phyloP scores from a whole-genome alignment of 805 yeast species.

The Candida rishiriensis region DNA sequence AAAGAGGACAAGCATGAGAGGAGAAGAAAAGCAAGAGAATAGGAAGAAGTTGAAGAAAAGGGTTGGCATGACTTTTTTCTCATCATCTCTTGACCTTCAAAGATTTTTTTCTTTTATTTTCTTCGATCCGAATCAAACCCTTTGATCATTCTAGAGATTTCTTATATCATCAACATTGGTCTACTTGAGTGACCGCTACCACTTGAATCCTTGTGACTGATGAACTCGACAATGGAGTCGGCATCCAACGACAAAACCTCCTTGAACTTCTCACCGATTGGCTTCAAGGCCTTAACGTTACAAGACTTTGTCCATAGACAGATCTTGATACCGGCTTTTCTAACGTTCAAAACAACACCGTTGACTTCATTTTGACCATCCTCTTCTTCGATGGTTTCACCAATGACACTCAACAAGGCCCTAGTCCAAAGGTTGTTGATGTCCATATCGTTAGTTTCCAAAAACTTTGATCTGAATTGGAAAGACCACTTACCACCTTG shows the following conservation, averaged over 20 bases:
- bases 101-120: background rate
- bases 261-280: conserved; percentile 85
- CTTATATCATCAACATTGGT: too few relatives aligned
- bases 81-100: background rate
- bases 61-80: background rate
- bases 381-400: conserved; percentile 74
- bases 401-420: conserved; percentile 83
- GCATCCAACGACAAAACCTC: conserved; percentile 73
- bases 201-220: conserved; percentile 52
- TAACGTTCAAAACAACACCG: conserved; percentile 88
- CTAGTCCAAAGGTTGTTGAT: conserved; percentile 92
- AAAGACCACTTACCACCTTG: conserved; percentile 95
- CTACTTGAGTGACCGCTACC: background rate
- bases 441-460: conserved; percentile 34
- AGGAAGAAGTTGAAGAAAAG: background rate
- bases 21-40: background rate
- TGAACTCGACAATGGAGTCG: conserved; percentile 76
- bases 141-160: too few relatives aligned
- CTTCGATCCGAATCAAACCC: background rate
- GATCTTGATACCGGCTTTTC: conserved; percentile 76
- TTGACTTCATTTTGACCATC: conserved; percentile 81
- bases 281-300: conserved; percentile 54
- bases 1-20: background rate
- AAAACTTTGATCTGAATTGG: conserved; percentile 59
- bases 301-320: conserved; percentile 92